These are phyloP conservation scores for Aspergillus pseudonomiae DNA, from an alignment of 2,329 filamentous ascomycete species.

Conservation along the genomic window DNA sequence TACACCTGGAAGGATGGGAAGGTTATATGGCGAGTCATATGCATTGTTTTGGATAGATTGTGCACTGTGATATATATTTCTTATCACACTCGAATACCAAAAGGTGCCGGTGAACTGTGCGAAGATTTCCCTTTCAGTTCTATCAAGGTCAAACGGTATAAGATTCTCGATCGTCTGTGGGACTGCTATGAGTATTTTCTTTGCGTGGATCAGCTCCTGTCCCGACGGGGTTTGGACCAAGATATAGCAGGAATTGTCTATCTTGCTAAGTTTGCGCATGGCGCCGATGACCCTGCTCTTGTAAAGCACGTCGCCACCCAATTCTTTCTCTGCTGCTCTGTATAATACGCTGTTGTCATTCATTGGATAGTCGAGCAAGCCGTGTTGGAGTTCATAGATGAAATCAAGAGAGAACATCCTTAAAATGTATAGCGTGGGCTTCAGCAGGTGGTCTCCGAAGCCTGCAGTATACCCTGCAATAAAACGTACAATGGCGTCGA, in stretches of 20 bases:
- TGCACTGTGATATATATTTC: neutral
- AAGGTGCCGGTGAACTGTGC: neutral
- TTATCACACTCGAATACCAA: neutral
- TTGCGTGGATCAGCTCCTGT: neutral
- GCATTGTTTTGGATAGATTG: neutral
- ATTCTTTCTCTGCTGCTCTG: neutral
- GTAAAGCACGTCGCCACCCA: neutral
- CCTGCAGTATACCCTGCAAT: neutral
- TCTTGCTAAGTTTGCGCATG: neutral
- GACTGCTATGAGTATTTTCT: neutral
- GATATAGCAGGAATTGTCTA: neutral
- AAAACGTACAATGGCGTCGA: neutral
- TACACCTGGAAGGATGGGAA: neutral
- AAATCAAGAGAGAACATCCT: neutral
- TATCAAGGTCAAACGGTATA: neutral
- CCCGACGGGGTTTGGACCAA: neutral
- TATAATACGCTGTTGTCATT: neutral
- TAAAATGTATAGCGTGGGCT: neutral
- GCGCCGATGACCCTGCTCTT: neutral
- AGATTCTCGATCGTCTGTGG: neutral
- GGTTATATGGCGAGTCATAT: neutral
- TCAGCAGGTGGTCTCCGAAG: neutral
- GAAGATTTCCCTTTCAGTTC: neutral
- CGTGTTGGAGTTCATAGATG: neutral
- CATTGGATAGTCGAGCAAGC: neutral